Evolutionary conservation across 2,329 filamentous ascomycete genomes (phyloP).

Genomic region (Aspergillus ochraceoroseus): DNA sequence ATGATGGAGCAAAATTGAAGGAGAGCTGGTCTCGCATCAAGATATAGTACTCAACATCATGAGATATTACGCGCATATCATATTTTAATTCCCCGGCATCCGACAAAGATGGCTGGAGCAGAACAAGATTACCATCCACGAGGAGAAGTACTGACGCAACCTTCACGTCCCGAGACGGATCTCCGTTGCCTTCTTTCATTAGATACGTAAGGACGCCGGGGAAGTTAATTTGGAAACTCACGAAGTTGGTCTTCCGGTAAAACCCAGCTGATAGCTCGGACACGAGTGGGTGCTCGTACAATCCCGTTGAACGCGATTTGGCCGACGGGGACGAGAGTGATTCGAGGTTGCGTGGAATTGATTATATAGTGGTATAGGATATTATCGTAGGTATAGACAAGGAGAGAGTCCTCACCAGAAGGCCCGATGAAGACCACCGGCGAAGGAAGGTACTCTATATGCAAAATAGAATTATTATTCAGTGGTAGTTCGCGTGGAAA

Average conservation of each 20-base stretch:
- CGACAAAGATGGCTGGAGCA: constrained; percentile 80
- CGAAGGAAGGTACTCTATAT: constrained; percentile 71
- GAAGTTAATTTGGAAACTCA: constrained; percentile 43
- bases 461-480: constrained; percentile 66
- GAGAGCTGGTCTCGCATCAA: constrained; percentile 78
- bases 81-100: constrained; percentile 86
- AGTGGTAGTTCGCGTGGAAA: constrained; percentile 83
- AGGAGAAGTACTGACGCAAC: constrained; percentile 90
- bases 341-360: constrained; percentile 61
- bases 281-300: constrained; percentile 84
- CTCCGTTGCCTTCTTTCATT: constrained; percentile 61
- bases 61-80: constrained; percentile 93
- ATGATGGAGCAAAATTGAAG: constrained; percentile 45
- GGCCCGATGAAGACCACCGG: constrained; percentile 86
- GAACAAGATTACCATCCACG: constrained; percentile 93
- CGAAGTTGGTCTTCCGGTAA: constrained; percentile 82
- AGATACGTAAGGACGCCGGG: constrained; percentile 15
- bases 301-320: constrained; percentile 98
- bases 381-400: constrained; percentile 97
- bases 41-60: constrained; percentile 93
- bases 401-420: constrained; percentile 85
- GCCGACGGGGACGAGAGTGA: constrained; percentile 85
- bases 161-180: constrained; percentile 91
- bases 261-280: constrained; percentile 92
- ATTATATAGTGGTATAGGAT: constrained; percentile 93